Conservation (phyloP, 164 flowering plant genomes). For the Kalanchoe fedtschenkoi region DNA sequence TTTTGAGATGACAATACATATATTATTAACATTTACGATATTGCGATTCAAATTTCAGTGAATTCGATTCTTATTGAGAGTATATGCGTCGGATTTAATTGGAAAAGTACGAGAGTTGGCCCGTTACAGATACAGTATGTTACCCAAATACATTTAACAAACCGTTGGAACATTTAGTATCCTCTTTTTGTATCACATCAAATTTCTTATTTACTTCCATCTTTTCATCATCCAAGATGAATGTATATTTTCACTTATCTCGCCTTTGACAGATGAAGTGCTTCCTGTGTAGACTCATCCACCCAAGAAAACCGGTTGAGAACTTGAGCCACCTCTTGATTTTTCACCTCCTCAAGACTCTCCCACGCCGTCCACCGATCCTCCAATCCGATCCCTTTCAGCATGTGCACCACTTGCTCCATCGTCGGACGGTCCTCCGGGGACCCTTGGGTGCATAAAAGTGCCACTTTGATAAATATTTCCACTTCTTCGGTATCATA, state of each 20-base stretch:
- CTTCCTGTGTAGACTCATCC: background rate
- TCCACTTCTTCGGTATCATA: background rate
- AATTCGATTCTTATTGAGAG: too few species aligned
- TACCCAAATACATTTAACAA: too few species aligned
- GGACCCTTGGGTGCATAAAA: slow-evolving; percentile 3
- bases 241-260: background rate
- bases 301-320: background rate
- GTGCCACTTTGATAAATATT: background rate
- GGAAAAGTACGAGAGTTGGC: too few species aligned
- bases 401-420: slow-evolving; percentile 1
- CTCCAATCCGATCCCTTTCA: slow-evolving; percentile 1
- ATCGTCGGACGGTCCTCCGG: slow-evolving; percentile 2
- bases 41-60: too few species aligned
- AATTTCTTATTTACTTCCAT: background rate
- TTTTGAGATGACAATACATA: too few species aligned
- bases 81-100: too few species aligned
- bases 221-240: background rate
- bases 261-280: background rate
- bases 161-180: too few species aligned
- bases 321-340: background rate
- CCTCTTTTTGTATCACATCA: too few species aligned
- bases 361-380: slow-evolving; percentile 1
- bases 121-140: too few species aligned
- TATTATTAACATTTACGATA: too few species aligned
- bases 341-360: background rate